A percentile compares a stretch with the other conserved stretches of the same genome.
Conservation (phyloP, 306 rosid species). For the Pueraria montana region DNA sequence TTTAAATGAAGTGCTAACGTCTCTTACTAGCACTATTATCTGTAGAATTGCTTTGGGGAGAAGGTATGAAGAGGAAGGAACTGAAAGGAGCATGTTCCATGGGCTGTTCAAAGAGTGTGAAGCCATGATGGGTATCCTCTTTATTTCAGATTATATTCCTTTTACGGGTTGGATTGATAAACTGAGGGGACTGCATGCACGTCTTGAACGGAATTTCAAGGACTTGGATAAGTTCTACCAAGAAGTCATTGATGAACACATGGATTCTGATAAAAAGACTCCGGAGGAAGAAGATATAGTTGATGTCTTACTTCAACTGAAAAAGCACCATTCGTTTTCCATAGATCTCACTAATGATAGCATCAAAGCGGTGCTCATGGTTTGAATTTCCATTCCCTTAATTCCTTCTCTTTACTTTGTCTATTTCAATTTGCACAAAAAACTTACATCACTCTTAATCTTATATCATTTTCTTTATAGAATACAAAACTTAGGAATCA, state of each 20-base stretch:
- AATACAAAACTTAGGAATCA: too few relatives aligned
- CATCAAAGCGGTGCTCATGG: conserved; percentile 41
- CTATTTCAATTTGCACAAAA: too few relatives aligned
- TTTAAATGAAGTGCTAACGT: conserved; percentile 10
- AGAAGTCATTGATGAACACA: conserved; percentile 47
- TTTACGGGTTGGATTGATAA: conserved; percentile 58
- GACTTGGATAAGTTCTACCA: conserved; percentile 55
- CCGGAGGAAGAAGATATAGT: neutral
- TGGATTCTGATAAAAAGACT: neutral
- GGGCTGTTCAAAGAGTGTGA: conserved; percentile 42
- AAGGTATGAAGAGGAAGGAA: conserved; percentile 20
- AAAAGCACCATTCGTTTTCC: neutral
- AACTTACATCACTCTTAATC: too few relatives aligned
- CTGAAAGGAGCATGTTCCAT: conserved; percentile 26
- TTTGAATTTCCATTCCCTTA: neutral
- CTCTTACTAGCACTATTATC: conserved; percentile 37
- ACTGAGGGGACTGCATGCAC: conserved; percentile 30
- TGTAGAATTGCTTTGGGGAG: conserved; percentile 54
- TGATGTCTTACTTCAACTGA: conserved; percentile 48
- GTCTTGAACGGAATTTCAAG: conserved; percentile 44
- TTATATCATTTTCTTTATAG: too few relatives aligned
- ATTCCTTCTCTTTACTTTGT: too few relatives aligned
- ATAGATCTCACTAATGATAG: conserved; percentile 38
- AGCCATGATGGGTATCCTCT: neutral
- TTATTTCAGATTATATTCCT: conserved; percentile 50